Percentiles rank a stretch among this genome's conserved stretches.
These are phyloP conservation scores for Chlorella ohadii DNA, from an alignment of 139 green algal genomes.

Conservation along the genomic window DNA sequence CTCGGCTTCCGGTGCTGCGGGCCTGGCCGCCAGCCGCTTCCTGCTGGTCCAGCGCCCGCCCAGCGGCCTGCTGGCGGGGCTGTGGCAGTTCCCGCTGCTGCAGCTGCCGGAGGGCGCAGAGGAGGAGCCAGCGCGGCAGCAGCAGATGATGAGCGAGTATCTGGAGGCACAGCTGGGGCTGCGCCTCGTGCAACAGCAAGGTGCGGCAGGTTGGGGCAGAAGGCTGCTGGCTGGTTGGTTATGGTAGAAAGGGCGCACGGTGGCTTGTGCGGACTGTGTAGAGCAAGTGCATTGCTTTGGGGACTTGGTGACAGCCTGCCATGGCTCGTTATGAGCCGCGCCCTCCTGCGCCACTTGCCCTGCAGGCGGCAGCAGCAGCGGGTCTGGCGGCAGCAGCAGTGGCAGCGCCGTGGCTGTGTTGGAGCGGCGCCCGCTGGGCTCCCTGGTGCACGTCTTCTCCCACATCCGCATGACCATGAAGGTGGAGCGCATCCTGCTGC, in stretches of 20 bases:
- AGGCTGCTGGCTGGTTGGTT: too few species aligned
- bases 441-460: slow-evolving; percentile 70
- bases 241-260: too few species aligned
- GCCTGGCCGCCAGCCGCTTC: slow-evolving; percentile 24
- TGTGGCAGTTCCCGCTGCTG: slow-evolving; percentile 80
- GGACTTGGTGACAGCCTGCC: too few species aligned
- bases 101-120: background rate
- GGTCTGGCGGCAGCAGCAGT: slow-evolving; percentile 49
- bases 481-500: slow-evolving; percentile 59
- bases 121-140: background rate
- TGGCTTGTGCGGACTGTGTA: too few species aligned
- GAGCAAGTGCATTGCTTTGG: too few species aligned
- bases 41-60: slow-evolving; percentile 71
- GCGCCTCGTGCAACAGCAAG: background rate
- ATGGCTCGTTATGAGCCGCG: too few species aligned
- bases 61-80: slow-evolving; percentile 70
- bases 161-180: slow-evolving; percentile 32
- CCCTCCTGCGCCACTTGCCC: background rate
- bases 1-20: background rate
- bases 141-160: slow-evolving; percentile 21
- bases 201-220: background rate
- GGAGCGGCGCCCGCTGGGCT: slow-evolving; percentile 49
- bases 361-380: slow-evolving; percentile 49
- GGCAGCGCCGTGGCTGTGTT: slow-evolving; percentile 51
- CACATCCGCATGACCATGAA: slow-evolving; percentile 73